phyloP scores from a whole-genome alignment of 208 protist genomes.

The Trypanosoma avium region DNA sequence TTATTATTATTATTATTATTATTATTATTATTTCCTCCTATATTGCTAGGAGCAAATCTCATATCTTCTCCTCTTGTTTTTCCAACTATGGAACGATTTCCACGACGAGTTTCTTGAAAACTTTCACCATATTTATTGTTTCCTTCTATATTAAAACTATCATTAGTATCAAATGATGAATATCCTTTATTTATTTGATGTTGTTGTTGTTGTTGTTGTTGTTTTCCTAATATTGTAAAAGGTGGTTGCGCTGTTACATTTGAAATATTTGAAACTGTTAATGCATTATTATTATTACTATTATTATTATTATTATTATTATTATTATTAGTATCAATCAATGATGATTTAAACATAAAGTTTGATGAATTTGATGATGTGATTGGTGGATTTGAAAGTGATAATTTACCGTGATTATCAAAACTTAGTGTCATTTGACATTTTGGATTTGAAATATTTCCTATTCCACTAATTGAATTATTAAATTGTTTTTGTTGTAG shows the following conservation, averaged over 20 bases:
- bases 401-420: slow-evolving; percentile 15
- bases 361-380: neutral
- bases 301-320: neutral
- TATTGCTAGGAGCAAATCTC: no score
- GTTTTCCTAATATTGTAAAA: neutral
- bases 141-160: neutral
- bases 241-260: neutral
- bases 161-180: neutral
- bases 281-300: neutral
- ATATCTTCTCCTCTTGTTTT: neutral
- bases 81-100: neutral
- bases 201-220: neutral
- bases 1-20: neutral
- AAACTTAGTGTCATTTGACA: slow-evolving; percentile 9
- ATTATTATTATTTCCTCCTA: neutral
- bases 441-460: neutral
- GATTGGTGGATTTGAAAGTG: neutral
- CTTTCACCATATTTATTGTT: neutral
- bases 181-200: neutral
- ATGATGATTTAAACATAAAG: neutral
- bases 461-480: neutral
- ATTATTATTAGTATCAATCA: neutral
- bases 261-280: neutral
- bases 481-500: neutral
- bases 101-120: neutral